phyloP scores from a whole-genome alignment of 768 basidiomycete species.

The Podaxis rugospora region DNA sequence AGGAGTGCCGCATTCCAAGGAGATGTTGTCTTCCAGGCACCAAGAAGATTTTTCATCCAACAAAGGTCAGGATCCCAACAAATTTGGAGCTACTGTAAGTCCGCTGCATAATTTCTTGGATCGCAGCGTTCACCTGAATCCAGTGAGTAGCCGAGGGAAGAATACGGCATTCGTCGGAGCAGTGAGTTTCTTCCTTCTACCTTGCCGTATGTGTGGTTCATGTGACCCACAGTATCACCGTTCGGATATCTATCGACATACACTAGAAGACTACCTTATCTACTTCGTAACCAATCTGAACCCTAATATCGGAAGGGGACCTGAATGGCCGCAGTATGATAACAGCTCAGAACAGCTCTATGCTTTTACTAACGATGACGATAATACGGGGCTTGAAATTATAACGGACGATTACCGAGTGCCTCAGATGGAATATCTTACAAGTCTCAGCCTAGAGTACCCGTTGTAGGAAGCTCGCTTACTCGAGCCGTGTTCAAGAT shows the following conservation, averaged over 20 bases:
- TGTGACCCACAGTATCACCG: conserved; percentile 30
- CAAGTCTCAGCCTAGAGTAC: conserved; percentile 20
- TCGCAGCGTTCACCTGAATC: background rate
- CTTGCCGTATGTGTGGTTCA: background rate
- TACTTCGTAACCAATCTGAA: conserved; percentile 40
- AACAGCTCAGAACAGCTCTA: conserved; percentile 18
- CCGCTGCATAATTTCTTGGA: background rate
- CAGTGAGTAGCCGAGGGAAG: conserved; percentile 42
- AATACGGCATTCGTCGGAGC: conserved; percentile 35
- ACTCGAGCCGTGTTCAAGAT: too few species aligned
- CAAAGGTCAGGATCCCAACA: conserved; percentile 33
- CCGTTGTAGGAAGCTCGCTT: conserved; percentile 14
- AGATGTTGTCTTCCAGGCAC: conserved; percentile 47
- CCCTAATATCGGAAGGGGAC: conserved; percentile 29
- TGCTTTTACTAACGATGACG: conserved; percentile 17
- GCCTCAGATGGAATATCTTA: conserved; percentile 23
- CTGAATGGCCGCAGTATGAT: conserved; percentile 28
- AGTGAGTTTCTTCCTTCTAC: conserved; percentile 21
- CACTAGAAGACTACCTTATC: conserved; percentile 40
- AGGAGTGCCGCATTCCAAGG: conserved; percentile 46
- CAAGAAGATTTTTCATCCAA: conserved; percentile 45
- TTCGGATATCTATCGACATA: conserved; percentile 34
- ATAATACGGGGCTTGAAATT: conserved; percentile 13
- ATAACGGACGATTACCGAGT: conserved; percentile 27
- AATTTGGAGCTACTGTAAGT: conserved; percentile 40